Base-by-base conservation (phyloP, 441 rosid species). In the Corymbia citriodora region DNA sequence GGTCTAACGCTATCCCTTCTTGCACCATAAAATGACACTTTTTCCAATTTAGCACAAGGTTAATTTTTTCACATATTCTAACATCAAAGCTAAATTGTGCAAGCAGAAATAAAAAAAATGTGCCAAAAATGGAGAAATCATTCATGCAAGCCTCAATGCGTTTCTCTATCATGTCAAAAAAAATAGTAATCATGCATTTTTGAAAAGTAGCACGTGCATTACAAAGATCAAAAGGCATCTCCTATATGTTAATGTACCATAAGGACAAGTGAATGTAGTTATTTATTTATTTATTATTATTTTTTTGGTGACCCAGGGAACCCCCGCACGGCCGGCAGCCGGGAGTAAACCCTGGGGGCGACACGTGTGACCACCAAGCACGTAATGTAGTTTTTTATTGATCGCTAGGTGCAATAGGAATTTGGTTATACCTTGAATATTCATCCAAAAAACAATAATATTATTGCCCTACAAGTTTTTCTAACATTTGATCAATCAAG, bases 21-120 rank as follows among this genome's bases (percentile, higher is more conserved):
- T 55, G 7, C 9, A 90, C 91, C 72, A 87, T 90, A 15, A 90
- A 72, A n/a, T 90, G 91, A 72, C 36, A 72, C 19, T 45, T 57
- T 12, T 57, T 55, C 89, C 19, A 88, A 55, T 63, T 57, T 15
- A 36, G 10, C 8, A 40, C n/a, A 40, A 89, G 61, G 53, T 89
- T 89, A 21, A 31, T 50, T 36, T 18, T 7, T 33, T 90, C 45
- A 36, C 45, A 63, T 52, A 9, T 23, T 14, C 16, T 52, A 45
- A 63, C 33, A 65, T 33, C 16, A 23, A 6, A 7, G 82, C 61
- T 85, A 90, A 87, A 90, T 90, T 48, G 21, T 36, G 48, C 52
- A 87, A 23, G 89, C 70, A 61, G 65, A 52, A 82, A 19, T 55
- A 40, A 48, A 17, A 10, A 31, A 65, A 40, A 54, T n/a, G 53